Conservation (phyloP, 805 yeast genomes). For the Pichia cabralensis region DNA sequence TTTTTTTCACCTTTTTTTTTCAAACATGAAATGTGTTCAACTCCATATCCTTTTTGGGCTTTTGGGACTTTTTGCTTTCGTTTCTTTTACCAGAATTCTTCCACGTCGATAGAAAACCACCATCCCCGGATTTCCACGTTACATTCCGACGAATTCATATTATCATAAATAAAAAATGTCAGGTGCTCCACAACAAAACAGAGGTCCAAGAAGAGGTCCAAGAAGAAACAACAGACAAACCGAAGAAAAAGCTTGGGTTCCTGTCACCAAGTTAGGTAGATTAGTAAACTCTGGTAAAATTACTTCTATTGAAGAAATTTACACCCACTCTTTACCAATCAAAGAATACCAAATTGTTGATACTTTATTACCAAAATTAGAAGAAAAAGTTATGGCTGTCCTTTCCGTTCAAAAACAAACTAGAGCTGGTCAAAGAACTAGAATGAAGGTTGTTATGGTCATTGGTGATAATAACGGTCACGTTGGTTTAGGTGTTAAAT, state of each 20-base stretch:
- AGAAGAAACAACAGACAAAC: conserved; percentile 61
- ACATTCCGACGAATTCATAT: conserved; percentile 42
- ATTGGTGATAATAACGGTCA: conserved; percentile 99
- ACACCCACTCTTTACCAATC: conserved; percentile 98
- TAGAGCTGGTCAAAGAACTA: conserved; percentile 99
- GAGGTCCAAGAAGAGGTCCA: conserved; percentile 51
- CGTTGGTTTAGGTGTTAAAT: conserved; percentile 99
- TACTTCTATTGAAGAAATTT: conserved; percentile 93
- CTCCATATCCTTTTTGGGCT: too few relatives aligned
- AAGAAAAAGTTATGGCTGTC: conserved; percentile 99
- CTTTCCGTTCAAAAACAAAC: conserved; percentile 99
- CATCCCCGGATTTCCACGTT: conserved; percentile 65
- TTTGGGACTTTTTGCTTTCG: too few relatives aligned
- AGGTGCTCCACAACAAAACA: conserved; percentile 24
- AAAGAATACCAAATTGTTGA: conserved; percentile 99
- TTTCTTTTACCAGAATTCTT: background rate
- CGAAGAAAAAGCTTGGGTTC: conserved; percentile 97
- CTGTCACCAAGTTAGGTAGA: conserved; percentile 99
- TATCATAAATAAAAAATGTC: conserved; percentile 30
- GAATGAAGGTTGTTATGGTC: conserved; percentile 99
- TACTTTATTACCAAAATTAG: conserved; percentile 86
- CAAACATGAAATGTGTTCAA: too few relatives aligned
- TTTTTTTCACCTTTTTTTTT: too few relatives aligned
- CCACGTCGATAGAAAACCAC: conserved; percentile 54
- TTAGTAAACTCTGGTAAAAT: conserved; percentile 98